Percentiles rank a stretch among this genome's conserved stretches.
Conservation (phyloP, 352 stramenopile genomes). For the Globisporangium ultimum region DNA sequence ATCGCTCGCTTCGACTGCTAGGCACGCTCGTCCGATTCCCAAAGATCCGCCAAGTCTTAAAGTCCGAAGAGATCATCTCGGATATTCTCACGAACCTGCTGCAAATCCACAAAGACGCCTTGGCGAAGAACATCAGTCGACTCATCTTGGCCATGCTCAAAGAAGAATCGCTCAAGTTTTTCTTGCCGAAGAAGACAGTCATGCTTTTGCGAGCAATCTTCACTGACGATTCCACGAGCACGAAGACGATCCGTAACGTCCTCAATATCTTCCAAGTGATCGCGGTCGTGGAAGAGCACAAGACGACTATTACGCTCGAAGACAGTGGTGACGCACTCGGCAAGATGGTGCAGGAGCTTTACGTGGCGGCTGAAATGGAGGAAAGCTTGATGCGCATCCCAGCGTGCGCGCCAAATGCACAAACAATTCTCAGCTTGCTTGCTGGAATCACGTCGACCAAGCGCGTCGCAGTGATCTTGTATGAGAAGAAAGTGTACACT, state of each 20-base stretch:
- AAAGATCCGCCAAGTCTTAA: slow-evolving; percentile 49
- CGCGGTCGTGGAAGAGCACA: slow-evolving; percentile 71
- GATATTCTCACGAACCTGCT: slow-evolving; percentile 62
- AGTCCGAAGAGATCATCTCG: slow-evolving; percentile 69
- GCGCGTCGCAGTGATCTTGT: slow-evolving; percentile 47
- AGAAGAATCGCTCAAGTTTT: slow-evolving; percentile 79
- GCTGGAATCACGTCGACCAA: slow-evolving; percentile 31
- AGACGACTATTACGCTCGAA: slow-evolving; percentile 64
- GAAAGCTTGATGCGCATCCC: slow-evolving; percentile 20
- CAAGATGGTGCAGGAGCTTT: slow-evolving; percentile 49
- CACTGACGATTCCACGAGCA: slow-evolving; percentile 28
- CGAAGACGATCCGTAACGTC: slow-evolving; percentile 67
- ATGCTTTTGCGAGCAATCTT: slow-evolving; percentile 56
- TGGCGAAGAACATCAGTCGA: slow-evolving; percentile 66
- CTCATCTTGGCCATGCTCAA: slow-evolving; percentile 56
- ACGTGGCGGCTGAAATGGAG: slow-evolving; percentile 15
- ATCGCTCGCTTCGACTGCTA: slow-evolving; percentile 56
- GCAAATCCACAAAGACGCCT: slow-evolving; percentile 43
- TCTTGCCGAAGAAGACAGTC: slow-evolving; percentile 77
- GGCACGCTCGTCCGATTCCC: slow-evolving; percentile 57
- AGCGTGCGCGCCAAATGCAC: slow-evolving; percentile 29
- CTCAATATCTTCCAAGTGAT: slow-evolving; percentile 52
- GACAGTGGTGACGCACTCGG: slow-evolving; percentile 55
- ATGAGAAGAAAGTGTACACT: slow-evolving; percentile 52
- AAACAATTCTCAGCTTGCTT: slow-evolving; percentile 39